Evolutionary conservation across 2,329 filamentous ascomycete species (phyloP).

Genomic region (Raffaelea arxii): DNA sequence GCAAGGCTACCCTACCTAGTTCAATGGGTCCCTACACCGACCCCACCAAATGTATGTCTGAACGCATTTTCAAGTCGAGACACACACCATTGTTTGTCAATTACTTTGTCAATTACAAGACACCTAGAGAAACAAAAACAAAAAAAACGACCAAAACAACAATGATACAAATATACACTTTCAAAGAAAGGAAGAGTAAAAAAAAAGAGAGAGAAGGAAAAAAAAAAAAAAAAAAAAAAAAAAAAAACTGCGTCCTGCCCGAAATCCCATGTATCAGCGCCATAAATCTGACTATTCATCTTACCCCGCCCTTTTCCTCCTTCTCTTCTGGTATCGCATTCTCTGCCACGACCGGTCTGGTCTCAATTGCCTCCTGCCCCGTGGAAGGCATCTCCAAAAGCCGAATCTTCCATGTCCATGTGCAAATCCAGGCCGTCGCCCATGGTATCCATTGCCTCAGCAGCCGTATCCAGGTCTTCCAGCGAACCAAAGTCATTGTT

Average conservation of each 20-base stretch:
- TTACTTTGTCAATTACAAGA: no score
- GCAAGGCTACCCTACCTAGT: no score
- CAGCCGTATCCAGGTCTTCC: conserved; percentile 59
- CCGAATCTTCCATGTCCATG: conserved; percentile 67
- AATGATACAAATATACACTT: background rate
- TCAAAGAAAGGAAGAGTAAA: background rate
- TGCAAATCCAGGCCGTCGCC: conserved; percentile 56
- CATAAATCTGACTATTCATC: background rate
- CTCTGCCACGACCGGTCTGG: background rate
- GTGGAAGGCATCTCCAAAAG: conserved; percentile 77
- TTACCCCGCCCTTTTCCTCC: background rate
- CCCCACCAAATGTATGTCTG: no score
- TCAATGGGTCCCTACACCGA: no score
- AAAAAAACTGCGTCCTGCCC: background rate
- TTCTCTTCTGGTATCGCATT: background rate
- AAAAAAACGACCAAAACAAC: no score
- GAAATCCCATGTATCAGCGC: background rate
- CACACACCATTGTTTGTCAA: no score
- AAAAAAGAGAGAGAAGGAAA: background rate
- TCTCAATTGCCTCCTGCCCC: conserved; percentile 30
- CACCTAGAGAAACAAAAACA: no score
- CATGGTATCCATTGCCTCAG: conserved; percentile 58
- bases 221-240: background rate
- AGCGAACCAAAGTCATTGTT: conserved; percentile 54
- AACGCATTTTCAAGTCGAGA: no score